Evolutionary conservation across 345 rosid species (phyloP).

Genomic region (Aethionema arabicum): DNA sequence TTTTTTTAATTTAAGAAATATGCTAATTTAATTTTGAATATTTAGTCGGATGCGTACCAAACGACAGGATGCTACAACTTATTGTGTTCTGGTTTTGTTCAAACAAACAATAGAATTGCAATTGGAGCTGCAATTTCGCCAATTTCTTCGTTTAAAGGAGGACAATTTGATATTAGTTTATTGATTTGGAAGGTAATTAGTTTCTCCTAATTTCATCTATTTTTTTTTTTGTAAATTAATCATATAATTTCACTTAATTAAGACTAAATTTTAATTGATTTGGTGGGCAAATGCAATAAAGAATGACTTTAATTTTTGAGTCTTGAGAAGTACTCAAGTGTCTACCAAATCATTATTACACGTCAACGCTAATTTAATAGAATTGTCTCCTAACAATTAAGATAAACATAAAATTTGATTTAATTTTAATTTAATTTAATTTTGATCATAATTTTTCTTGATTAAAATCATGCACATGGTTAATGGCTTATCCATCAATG

Average conservation of each 20-base stretch:
- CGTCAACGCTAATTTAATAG: conserved; percentile 8
- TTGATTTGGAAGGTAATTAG: conserved; percentile 92
- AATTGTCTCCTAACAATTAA: conserved; percentile 18
- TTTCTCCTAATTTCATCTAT: neutral
- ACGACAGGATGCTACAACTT: conserved; percentile 95
- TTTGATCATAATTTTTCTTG: conserved; percentile 11
- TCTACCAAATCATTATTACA: conserved; percentile 15
- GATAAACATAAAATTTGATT: neutral
- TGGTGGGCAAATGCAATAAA: neutral
- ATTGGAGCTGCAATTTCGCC: conserved; percentile 98
- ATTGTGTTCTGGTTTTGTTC: conserved; percentile 94
- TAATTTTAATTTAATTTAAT: neutral
- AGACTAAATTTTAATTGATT: neutral
- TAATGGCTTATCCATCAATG: conserved; percentile 22
- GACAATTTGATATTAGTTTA: conserved; percentile 93
- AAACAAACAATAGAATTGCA: conserved; percentile 80
- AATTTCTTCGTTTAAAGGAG: conserved; percentile 74
- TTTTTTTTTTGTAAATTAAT: neutral
- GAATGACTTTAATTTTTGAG: conserved; percentile 11
- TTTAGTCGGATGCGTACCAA: conserved; percentile 86
- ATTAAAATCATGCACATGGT: conserved; percentile 29
- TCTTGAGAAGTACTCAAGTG: conserved; percentile 21
- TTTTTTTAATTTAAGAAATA: neutral
- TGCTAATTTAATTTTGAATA: neutral
- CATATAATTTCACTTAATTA: neutral